phyloP scores from a whole-genome alignment of 1,284 basidiomycete genomes.

The Malassezia yamatoensis region DNA sequence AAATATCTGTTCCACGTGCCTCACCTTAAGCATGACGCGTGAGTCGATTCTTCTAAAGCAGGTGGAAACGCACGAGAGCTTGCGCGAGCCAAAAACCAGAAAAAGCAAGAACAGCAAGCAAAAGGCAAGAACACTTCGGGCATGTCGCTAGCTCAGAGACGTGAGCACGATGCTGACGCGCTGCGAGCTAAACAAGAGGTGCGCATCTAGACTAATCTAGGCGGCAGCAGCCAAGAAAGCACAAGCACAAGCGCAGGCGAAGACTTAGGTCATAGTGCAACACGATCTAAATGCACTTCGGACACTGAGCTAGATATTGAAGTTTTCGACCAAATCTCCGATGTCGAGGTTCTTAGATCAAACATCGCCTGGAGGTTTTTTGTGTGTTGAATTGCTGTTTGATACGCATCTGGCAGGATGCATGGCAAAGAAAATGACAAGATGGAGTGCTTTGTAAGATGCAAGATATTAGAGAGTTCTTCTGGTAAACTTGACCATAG shows the following conservation, averaged over 20 bases:
- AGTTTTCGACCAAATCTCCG: no score
- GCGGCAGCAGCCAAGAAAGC: constrained; percentile 13
- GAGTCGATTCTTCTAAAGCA: constrained; percentile 4
- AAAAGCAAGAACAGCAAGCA: constrained; percentile 37
- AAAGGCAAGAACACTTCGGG: constrained; percentile 36
- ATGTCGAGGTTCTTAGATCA: no score
- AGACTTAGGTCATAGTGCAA: constrained; percentile 6
- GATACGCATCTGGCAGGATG: neutral
- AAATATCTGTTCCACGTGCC: neutral
- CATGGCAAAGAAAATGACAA: neutral
- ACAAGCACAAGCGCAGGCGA: neutral
- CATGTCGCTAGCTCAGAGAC: constrained; percentile 29
- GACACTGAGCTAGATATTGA: no score
- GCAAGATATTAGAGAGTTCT: neutral
- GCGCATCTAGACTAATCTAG: constrained; percentile 16
- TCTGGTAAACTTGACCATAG: neutral
- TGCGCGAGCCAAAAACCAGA: constrained; percentile 44
- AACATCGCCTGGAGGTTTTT: no score
- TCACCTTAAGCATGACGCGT: constrained; percentile 13
- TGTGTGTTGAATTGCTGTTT: no score
- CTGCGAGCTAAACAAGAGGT: constrained; percentile 42
- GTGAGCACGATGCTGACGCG: constrained; percentile 38
- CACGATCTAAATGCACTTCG: constrained; percentile 8
- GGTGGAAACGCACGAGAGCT: constrained; percentile 45
- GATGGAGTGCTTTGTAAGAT: neutral